A percentile compares a stretch with the other conserved stretches of the same genome.
Evolutionary conservation across 176 grass and related monocot genomes (phyloP).

Genomic region (Aegilops umbellulata): DNA sequence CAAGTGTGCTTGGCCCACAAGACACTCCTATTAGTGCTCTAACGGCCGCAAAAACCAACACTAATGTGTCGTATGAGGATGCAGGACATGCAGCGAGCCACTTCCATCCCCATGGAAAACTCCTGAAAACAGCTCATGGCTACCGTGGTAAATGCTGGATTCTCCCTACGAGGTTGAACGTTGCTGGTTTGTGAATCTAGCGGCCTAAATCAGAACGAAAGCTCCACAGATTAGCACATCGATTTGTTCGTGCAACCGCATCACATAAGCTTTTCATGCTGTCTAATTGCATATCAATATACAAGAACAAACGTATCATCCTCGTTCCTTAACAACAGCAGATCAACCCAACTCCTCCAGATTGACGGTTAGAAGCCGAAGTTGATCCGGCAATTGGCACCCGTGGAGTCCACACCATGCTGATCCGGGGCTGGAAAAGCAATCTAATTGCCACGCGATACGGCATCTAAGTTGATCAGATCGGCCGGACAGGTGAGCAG

Average conservation of each 20-base stretch:
- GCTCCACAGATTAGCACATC: not conserved
- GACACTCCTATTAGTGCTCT: not conserved
- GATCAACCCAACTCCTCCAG: not conserved
- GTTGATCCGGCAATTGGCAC: not conserved
- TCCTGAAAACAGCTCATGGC: not conserved
- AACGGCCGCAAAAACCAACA: not conserved
- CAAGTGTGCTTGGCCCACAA: not conserved
- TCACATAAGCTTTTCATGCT: not conserved
- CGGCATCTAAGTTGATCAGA: not conserved
- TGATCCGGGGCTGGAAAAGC: not conserved
- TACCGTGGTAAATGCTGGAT: not conserved
- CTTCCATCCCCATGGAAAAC: not conserved
- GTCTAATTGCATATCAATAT: not conserved
- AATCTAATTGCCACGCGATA: not conserved
- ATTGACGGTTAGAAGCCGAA: not conserved
- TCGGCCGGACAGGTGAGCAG: too few species aligned
- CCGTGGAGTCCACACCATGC: not conserved
- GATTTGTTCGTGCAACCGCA: too few species aligned
- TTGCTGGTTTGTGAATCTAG: not conserved
- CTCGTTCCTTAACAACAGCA: not conserved
- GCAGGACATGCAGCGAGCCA: not conserved
- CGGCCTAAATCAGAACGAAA: not conserved
- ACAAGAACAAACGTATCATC: too few species aligned
- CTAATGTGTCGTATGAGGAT: not conserved
- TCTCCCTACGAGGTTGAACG: not conserved